Evolutionary conservation across 1,284 basidiomycete species (phyloP).

Genomic region (Pyrrhoderma lamaoense): DNA sequence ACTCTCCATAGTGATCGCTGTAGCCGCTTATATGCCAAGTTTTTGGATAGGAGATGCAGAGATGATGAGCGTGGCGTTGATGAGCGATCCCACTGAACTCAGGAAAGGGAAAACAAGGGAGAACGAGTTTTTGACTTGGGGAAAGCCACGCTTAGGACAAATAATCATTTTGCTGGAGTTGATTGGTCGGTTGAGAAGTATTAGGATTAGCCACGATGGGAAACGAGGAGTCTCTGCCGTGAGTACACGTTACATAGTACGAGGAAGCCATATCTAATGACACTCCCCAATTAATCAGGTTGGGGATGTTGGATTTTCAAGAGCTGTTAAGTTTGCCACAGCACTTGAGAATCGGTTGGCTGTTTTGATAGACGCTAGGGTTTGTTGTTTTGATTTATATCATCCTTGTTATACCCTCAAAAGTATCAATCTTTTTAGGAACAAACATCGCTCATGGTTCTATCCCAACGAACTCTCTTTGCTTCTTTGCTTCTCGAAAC

Average conservation of each 20-base stretch:
- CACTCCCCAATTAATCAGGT: not conserved
- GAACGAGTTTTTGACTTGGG: slow-evolving; percentile 30
- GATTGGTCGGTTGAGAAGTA: slow-evolving; percentile 41
- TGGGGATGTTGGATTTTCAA: slow-evolving; percentile 17
- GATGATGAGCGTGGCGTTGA: slow-evolving; percentile 68
- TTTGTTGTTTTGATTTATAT: too few relatives aligned
- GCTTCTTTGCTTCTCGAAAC: slow-evolving; percentile 54
- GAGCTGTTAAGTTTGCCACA: slow-evolving; percentile 43
- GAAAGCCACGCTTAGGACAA: slow-evolving; percentile 55
- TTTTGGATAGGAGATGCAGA: slow-evolving; percentile 70
- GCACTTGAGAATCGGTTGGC: slow-evolving; percentile 53
- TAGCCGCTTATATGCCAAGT: slow-evolving; percentile 48
- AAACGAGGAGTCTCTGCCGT: slow-evolving; percentile 30
- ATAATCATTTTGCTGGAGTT: slow-evolving; percentile 59
- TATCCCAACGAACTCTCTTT: slow-evolving; percentile 50
- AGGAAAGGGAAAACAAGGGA: slow-evolving; percentile 27
- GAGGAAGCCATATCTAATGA: not conserved
- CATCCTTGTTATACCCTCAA: too few relatives aligned
- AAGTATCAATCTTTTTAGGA: too few relatives aligned
- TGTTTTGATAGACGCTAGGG: slow-evolving; percentile 55
- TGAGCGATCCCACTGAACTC: slow-evolving; percentile 40
- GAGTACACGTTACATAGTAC: not conserved
- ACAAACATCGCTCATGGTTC: slow-evolving; percentile 37
- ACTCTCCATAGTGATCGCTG: slow-evolving; percentile 44
- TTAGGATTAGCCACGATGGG: slow-evolving; percentile 27